phyloP scores from a whole-genome alignment of 164 flowering plant genomes.

The Litsea cubeba region DNA sequence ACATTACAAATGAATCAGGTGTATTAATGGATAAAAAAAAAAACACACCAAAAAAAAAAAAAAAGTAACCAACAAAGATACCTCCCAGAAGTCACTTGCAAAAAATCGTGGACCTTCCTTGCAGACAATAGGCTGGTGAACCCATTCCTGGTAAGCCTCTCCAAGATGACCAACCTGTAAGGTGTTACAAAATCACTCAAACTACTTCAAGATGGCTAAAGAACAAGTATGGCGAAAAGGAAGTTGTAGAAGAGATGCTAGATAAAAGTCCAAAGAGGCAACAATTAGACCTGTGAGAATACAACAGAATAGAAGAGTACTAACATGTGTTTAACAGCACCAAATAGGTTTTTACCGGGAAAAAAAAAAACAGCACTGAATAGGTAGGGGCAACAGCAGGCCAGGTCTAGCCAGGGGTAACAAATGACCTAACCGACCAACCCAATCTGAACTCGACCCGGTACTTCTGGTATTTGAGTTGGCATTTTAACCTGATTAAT shows the following conservation, averaged over 20 bases:
- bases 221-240: too few species aligned
- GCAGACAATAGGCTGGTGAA: constrained; percentile 86
- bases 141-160: constrained; percentile 87
- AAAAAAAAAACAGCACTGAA: neutral
- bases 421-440: too few species aligned
- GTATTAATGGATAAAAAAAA: neutral
- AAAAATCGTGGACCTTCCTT: constrained; percentile 91
- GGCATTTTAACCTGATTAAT: too few species aligned
- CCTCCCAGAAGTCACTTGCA: constrained; percentile 83
- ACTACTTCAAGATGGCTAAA: too few species aligned
- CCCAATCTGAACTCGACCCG: too few species aligned
- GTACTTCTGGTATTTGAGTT: too few species aligned
- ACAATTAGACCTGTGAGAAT: neutral
- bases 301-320: neutral
- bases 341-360: too few species aligned
- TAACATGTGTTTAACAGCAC: neutral
- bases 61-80: constrained; percentile 12
- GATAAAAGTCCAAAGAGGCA: constrained; percentile 4
- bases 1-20: constrained; percentile 8
- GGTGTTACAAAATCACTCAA: neutral
- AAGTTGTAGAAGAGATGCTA: too few species aligned
- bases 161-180: constrained; percentile 96
- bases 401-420: too few species aligned
- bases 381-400: too few species aligned
- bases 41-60: neutral